Evolutionary conservation across 345 rosid genomes (phyloP).

Genomic region (Citrus glauca): DNA sequence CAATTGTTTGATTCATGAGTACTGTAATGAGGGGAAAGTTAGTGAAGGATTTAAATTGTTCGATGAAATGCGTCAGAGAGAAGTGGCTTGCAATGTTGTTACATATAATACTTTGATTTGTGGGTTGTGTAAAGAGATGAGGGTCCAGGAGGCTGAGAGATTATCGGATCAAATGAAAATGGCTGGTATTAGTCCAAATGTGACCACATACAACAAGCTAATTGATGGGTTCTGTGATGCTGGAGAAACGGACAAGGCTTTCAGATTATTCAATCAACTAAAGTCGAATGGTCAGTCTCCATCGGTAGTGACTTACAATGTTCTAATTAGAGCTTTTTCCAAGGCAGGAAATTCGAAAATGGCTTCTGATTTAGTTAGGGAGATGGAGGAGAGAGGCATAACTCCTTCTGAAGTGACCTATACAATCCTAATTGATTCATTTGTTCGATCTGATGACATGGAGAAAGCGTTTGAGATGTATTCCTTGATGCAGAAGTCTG

Average conservation of each 20-base stretch:
- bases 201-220: slow-evolving; percentile 62
- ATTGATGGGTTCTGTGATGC: slow-evolving; percentile 55
- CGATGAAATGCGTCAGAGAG: slow-evolving; percentile 74
- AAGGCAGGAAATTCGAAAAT: slow-evolving; percentile 36
- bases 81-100: slow-evolving; percentile 51
- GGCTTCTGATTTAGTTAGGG: slow-evolving; percentile 50
- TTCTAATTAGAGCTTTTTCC: slow-evolving; percentile 50
- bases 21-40: slow-evolving; percentile 45
- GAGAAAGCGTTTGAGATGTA: slow-evolving; percentile 57
- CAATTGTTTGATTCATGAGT: slow-evolving; percentile 52
- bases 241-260: slow-evolving; percentile 43
- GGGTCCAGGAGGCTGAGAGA: slow-evolving; percentile 45
- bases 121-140: slow-evolving; percentile 52
- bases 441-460: slow-evolving; percentile 37
- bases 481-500: slow-evolving; percentile 48
- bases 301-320: slow-evolving; percentile 60
- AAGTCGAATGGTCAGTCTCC: slow-evolving; percentile 55
- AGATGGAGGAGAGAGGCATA: slow-evolving; percentile 81
- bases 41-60: slow-evolving; percentile 49
- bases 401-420: slow-evolving; percentile 65
- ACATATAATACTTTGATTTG: slow-evolving; percentile 55
- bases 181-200: slow-evolving; percentile 45
- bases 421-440: slow-evolving; percentile 56
- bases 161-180: slow-evolving; percentile 42
- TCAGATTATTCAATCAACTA: slow-evolving; percentile 42